Evolutionary conservation across 2,329 filamentous ascomycete genomes (phyloP), one percentile per base, ranked within the genome.

Genomic region (Diaporthe velutina): DNA sequence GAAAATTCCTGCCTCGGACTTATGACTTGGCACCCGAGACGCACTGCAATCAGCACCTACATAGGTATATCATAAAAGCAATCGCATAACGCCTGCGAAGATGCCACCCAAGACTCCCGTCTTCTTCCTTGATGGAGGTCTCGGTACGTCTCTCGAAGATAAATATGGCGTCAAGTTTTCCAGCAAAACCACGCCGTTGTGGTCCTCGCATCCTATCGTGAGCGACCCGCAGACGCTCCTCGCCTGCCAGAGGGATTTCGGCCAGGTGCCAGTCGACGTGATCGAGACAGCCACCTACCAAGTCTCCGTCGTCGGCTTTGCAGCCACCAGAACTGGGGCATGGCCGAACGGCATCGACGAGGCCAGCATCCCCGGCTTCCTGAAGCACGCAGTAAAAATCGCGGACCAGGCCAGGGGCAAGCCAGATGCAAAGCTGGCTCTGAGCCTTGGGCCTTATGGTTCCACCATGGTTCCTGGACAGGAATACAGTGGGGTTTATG

Each of bases 231-330:
- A 83, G 10, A 90, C 87, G 0, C 86, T 93, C 12, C 82, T 86
- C 74, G 82, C 83, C 40, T 91, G 90, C 80, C 91, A 93, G 79
- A 79, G 80, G 70, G 88, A 88, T 77, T 93, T 93, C 80, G 86
- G 84, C 70, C 75, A 79, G 10, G 87, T 89, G 2, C 91, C 90
- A 48, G 88, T 89, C 73, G 90, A 94, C 79, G 85, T 94, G 38
- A 82, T 94, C 28, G 86, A 92, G 61, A 93, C 91, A 13, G 92
- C 91, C 10, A 94, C 92, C 0, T 94, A 94, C 80, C 92, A 94
- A 80, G 84, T 89, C 1, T 92, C 90, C 0, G 80, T 86, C 10
- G 83, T 88, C 15, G 91, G 89, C 0, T 93, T 93, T 77, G 80
- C 82, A 4, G 83, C 83, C 50, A 92, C 90, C 1, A 84, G 76